These are phyloP conservation scores for Nepenthes mirabilis DNA, from an alignment of 148 eudicot species.

Conservation along the genomic window DNA sequence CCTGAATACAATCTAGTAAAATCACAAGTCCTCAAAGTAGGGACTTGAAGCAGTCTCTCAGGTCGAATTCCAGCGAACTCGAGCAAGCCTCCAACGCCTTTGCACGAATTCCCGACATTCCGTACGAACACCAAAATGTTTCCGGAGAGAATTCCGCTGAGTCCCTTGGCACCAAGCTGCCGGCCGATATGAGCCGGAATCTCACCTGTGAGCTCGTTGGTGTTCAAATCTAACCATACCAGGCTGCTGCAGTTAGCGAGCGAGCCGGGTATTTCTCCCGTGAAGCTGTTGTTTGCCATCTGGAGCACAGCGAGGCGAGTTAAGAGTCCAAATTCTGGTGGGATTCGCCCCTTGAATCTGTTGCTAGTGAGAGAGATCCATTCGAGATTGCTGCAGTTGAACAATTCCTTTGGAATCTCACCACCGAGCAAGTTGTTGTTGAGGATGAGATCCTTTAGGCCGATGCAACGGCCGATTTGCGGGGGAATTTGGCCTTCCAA, in stretches of 20 bases:
- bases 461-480: conserved; percentile 64
- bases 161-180: conserved; percentile 62
- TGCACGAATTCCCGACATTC: conserved; percentile 89
- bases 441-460: conserved; percentile 67
- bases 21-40: conserved; percentile 72
- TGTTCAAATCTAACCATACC: conserved; percentile 89
- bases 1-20: conserved; percentile 83
- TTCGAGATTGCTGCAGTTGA: conserved; percentile 61
- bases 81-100: conserved; percentile 86
- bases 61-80: conserved; percentile 90
- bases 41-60: conserved; percentile 68
- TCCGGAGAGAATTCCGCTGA: conserved; percentile 73
- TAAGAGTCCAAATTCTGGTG: conserved; percentile 51
- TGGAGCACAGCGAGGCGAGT: conserved; percentile 75
- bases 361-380: conserved; percentile 89
- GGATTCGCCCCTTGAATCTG: conserved; percentile 50
- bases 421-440: conserved; percentile 72
- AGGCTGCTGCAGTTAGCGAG: conserved; percentile 64
- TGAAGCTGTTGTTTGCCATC: conserved; percentile 64
- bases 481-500: conserved; percentile 71
- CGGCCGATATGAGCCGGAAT: conserved; percentile 78
- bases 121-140: conserved; percentile 79
- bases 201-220: conserved; percentile 70
- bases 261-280: conserved; percentile 59
- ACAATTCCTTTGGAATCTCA: conserved; percentile 57